A percentile compares a stretch with the other conserved stretches of the same genome.
These are phyloP conservation scores for Gymnopilus junonius DNA, from an alignment of 768 basidiomycete genomes.

Conservation along the genomic window DNA sequence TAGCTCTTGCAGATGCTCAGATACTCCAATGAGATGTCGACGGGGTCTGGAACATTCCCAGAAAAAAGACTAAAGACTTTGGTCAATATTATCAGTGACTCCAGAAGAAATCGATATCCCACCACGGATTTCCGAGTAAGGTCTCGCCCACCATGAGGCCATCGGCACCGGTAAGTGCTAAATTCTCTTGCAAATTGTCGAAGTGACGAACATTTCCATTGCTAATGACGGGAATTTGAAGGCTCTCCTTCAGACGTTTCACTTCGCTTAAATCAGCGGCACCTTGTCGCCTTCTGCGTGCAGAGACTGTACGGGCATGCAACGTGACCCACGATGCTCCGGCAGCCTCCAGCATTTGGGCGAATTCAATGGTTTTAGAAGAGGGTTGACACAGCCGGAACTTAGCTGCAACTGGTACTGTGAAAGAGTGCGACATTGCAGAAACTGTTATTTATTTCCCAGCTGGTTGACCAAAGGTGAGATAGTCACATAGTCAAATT, in stretches of 20 bases:
- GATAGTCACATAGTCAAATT: neutral
- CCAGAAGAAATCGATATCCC: neutral
- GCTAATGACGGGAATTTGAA: conserved; percentile 67
- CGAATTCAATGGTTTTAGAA: conserved; percentile 57
- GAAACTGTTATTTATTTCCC: conserved; percentile 54
- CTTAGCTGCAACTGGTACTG: conserved; percentile 69
- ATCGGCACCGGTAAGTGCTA: conserved; percentile 61
- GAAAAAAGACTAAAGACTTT: conserved; percentile 57
- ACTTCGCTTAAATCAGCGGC: conserved; percentile 70
- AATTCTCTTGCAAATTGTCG: conserved; percentile 59
- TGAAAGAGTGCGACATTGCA: conserved; percentile 63
- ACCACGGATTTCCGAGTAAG: conserved; percentile 79
- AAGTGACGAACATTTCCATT: conserved; percentile 78
- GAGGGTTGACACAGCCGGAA: conserved; percentile 61
- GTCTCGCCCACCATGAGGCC: conserved; percentile 85
- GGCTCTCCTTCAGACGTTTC: conserved; percentile 52
- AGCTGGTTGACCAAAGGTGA: neutral
- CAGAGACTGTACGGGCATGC: conserved; percentile 75
- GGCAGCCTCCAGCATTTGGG: conserved; percentile 59
- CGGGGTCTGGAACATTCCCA: conserved; percentile 59
- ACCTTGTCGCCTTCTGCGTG: conserved; percentile 71
- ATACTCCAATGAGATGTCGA: conserved; percentile 72
- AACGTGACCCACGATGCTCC: conserved; percentile 75
- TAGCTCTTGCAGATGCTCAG: conserved; percentile 60
- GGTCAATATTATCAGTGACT: neutral